A percentile compares a stretch with the other conserved stretches of the same genome.
phyloP scores from a whole-genome alignment of 352 stramenopile species.

The Blastocystis sp. region DNA sequence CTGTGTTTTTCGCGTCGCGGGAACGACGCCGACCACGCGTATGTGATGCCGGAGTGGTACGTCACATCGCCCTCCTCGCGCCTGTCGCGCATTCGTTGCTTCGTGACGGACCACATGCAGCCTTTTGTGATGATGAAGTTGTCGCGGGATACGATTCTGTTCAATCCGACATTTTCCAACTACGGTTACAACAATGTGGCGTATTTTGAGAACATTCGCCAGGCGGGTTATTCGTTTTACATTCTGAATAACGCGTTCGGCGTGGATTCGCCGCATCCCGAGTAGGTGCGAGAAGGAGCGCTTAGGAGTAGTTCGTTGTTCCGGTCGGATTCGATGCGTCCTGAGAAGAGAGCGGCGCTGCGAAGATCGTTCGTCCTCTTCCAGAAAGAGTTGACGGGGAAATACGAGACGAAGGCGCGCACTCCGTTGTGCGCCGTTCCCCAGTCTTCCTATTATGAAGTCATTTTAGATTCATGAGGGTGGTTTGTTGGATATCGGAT shows the following conservation, averaged over 20 bases:
- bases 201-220: conserved; percentile 65
- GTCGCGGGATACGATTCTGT: conserved; percentile 4
- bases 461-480: conserved; percentile 6
- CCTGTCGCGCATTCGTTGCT: conserved; percentile 58
- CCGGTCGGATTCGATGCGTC: background rate
- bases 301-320: conserved; percentile 45
- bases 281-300: background rate
- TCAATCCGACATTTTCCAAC: conserved; percentile 22
- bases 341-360: background rate
- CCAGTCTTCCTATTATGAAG: conserved; percentile 57
- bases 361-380: conserved; percentile 32
- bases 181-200: conserved; percentile 73
- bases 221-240: conserved; percentile 73
- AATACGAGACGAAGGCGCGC: background rate
- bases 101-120: conserved; percentile 50
- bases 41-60: conserved; percentile 68
- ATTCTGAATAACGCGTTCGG: conserved; percentile 71
- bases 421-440: conserved; percentile 28
- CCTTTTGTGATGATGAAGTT: background rate
- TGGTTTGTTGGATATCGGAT: too few species aligned
- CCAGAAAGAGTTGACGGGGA: background rate
- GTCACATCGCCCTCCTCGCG: conserved; percentile 8
- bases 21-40: conserved; percentile 7
- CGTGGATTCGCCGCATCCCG: conserved; percentile 56
- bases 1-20: conserved; percentile 32